These are phyloP conservation scores for Rheum nobile DNA, from an alignment of 148 eudicot genomes.

Conservation along the genomic window DNA sequence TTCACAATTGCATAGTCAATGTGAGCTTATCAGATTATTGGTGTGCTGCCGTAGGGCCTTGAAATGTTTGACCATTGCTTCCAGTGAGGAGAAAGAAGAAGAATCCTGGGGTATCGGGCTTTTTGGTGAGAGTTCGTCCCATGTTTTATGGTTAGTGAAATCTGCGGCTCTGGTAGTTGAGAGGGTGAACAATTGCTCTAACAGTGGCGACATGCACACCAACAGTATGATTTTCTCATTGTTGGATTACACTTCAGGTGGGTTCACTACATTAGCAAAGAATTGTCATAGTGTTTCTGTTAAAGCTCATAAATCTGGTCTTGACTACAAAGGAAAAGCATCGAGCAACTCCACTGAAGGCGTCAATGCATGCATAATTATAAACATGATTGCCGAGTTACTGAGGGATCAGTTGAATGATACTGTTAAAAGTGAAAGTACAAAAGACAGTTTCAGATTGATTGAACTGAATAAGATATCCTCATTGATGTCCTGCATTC, in stretches of 20 bases:
- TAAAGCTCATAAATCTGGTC: conserved; percentile 10
- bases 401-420: conserved; percentile 31
- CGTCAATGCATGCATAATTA: conserved; percentile 26
- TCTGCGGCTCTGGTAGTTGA: conserved; percentile 38
- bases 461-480: conserved; percentile 36
- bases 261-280: conserved; percentile 44
- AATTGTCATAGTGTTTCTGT: conserved; percentile 32
- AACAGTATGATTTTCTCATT: conserved; percentile 41
- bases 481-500: conserved; percentile 43
- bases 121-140: conserved; percentile 30
- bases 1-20: conserved; percentile 16
- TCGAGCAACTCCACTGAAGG: conserved; percentile 11
- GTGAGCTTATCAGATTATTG: conserved; percentile 45
- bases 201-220: conserved; percentile 21
- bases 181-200: conserved; percentile 23
- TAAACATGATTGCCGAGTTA: conserved; percentile 32
- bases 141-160: conserved; percentile 52
- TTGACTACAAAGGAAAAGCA: conserved; percentile 6
- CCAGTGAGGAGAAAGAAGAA: conserved; percentile 33
- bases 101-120: conserved; percentile 20
- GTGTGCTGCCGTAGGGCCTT: conserved; percentile 63
- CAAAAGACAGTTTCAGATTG: conserved; percentile 3
- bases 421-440: conserved; percentile 15
- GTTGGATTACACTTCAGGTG: conserved; percentile 70
- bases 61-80: conserved; percentile 34